Evolutionary conservation across 306 rosid species (phyloP).

Genomic region (Gleditsia sinensis): DNA sequence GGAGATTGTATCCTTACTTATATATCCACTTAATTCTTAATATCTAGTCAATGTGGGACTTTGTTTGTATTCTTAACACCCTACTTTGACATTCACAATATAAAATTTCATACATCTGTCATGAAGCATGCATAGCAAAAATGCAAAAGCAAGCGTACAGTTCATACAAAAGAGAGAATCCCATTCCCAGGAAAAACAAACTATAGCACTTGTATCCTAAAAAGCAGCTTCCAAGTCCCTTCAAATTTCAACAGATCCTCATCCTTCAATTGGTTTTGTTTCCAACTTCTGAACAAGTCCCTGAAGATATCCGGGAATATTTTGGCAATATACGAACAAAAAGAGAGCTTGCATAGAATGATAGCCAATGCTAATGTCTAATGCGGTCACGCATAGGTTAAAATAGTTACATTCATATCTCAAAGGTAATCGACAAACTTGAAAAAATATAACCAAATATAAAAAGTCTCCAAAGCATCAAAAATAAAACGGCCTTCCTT

Average conservation of each 20-base stretch:
- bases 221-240: conserved; percentile 24
- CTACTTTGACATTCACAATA: conserved; percentile 26
- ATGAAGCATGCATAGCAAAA: conserved; percentile 4
- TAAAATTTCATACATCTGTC: background rate
- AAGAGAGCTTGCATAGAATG: background rate
- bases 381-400: no score
- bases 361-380: background rate
- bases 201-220: background rate
- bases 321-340: conserved; percentile 12
- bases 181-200: conserved; percentile 3
- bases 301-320: background rate
- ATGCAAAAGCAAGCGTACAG: conserved; percentile 21
- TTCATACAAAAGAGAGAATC: conserved; percentile 19
- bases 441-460: no score
- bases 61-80: no score
- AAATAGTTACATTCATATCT: no score
- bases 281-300: conserved; percentile 2
- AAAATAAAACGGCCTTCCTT: no score
- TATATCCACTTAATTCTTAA: no score
- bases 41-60: no score
- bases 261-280: conserved; percentile 14
- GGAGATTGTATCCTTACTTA: no score
- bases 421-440: no score
- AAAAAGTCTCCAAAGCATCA: no score
- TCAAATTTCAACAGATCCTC: conserved; percentile 15